Evolutionary conservation across 257 asterid genomes (phyloP).

Genomic region (Plantago ovata): DNA sequence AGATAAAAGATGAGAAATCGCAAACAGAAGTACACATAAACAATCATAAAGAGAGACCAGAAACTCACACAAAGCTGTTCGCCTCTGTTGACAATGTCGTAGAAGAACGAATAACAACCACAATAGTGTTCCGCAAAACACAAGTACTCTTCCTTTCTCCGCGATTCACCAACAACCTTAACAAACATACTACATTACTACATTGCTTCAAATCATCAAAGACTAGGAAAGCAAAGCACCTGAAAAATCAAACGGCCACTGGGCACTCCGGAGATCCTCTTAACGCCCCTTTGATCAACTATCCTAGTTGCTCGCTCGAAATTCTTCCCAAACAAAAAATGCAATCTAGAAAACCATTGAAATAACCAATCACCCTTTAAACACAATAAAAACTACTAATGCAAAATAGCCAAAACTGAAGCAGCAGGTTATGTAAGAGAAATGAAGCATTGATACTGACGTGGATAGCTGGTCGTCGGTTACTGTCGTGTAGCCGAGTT

Average conservation of each 20-base stretch:
- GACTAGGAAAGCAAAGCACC: slow-evolving; percentile 28
- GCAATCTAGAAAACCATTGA: slow-evolving; percentile 43
- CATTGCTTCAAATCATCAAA: neutral
- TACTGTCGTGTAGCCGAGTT: slow-evolving; percentile 43
- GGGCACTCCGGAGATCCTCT: slow-evolving; percentile 66
- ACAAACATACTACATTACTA: neutral
- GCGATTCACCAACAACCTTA: slow-evolving; percentile 82
- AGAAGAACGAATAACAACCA: slow-evolving; percentile 87
- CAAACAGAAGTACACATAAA: neutral
- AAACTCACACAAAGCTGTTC: slow-evolving; percentile 86
- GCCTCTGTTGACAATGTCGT: slow-evolving; percentile 83
- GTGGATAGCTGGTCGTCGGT: slow-evolving; percentile 76
- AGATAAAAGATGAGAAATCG: neutral
- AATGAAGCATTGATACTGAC: slow-evolving; percentile 37
- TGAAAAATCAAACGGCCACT: slow-evolving; percentile 78
- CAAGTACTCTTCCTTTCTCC: slow-evolving; percentile 76
- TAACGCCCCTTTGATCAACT: slow-evolving; percentile 76
- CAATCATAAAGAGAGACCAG: neutral
- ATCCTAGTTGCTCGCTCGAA: slow-evolving; percentile 78
- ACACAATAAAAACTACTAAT: neutral
- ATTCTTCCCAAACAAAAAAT: slow-evolving; percentile 79
- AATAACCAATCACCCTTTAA: neutral
- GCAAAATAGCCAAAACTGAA: no score
- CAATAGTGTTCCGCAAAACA: slow-evolving; percentile 83
- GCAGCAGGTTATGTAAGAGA: neutral